Conservation (phyloP, 2,329 filamentous ascomycete species). For the Aspergillus niger region DNA sequence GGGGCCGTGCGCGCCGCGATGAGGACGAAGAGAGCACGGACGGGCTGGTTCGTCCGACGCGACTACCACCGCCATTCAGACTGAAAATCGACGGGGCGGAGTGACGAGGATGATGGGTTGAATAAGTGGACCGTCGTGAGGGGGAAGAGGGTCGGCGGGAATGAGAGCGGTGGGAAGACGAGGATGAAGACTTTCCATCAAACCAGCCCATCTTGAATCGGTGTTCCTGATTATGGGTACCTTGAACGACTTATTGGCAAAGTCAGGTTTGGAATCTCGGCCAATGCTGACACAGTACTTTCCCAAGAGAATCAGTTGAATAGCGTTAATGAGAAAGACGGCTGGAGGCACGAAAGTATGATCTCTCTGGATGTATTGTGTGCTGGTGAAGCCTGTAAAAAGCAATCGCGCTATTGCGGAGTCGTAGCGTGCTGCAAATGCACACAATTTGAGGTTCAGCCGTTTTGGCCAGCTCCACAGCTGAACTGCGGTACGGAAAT, state of each 20-base stretch:
- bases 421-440: conserved; percentile 19
- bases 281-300: not conserved
- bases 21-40: conserved; percentile 62
- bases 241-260: not conserved
- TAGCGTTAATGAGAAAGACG: not conserved
- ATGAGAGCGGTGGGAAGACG: conserved; percentile 27
- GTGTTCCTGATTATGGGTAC: not conserved
- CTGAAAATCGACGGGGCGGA: conserved; percentile 52
- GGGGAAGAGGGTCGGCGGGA: conserved; percentile 44
- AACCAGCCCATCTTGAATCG: conserved; percentile 51
- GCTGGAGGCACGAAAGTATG: not conserved
- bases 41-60: conserved; percentile 38
- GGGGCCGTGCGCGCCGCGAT: conserved; percentile 76
- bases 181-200: conserved; percentile 41
- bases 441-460: conserved; percentile 22
- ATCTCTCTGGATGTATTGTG: conserved; percentile 8
- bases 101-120: conserved; percentile 40
- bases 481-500: conserved; percentile 6
- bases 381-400: conserved; percentile 15
- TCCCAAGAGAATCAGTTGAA: not conserved
- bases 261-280: not conserved
- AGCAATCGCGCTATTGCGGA: conserved; percentile 16
- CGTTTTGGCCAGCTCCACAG: conserved; percentile 22
- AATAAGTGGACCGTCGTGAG: conserved; percentile 38
- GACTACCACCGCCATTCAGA: conserved; percentile 36